Conservation (phyloP, 805 yeast species). For the Ogataea saltuana region DNA sequence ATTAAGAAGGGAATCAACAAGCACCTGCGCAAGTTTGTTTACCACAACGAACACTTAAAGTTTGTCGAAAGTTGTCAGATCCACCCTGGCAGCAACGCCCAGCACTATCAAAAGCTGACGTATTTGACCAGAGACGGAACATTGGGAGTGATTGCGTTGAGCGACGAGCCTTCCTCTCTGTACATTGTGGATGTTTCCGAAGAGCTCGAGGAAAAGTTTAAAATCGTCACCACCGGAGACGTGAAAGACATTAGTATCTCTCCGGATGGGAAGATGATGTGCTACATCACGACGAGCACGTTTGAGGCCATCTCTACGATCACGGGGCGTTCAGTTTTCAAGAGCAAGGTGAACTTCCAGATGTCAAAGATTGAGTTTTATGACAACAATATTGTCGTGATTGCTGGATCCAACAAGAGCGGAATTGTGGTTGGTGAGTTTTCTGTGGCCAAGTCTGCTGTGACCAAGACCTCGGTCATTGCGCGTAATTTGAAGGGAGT, state of each 20-base stretch:
- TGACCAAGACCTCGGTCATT: slow-evolving; percentile 44
- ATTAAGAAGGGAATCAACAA: slow-evolving; percentile 64
- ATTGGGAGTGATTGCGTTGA: slow-evolving; percentile 68
- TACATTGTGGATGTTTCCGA: slow-evolving; percentile 57
- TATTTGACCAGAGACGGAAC: slow-evolving; percentile 58
- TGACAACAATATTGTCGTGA: slow-evolving; percentile 38
- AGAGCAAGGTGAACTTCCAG: slow-evolving; percentile 26
- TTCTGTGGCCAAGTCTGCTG: slow-evolving; percentile 42
- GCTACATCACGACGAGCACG: slow-evolving; percentile 57
- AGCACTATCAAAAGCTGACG: slow-evolving; percentile 66
- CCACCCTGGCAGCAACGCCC: slow-evolving; percentile 47
- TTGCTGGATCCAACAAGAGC: slow-evolving; percentile 48
- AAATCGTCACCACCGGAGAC: slow-evolving; percentile 52
- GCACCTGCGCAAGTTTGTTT: slow-evolving; percentile 67
- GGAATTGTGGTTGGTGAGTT: slow-evolving; percentile 46
- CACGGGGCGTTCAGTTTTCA: slow-evolving; percentile 43
- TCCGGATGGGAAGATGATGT: slow-evolving; percentile 63
- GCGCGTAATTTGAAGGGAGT: slow-evolving; percentile 55
- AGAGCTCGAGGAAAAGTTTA: slow-evolving; percentile 53
- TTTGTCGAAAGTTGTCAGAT: slow-evolving; percentile 62
- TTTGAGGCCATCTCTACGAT: slow-evolving; percentile 54
- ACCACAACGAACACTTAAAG: slow-evolving; percentile 60
- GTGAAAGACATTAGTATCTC: slow-evolving; percentile 68
- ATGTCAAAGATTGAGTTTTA: slow-evolving; percentile 36
- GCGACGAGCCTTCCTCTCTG: slow-evolving; percentile 62